These are phyloP conservation scores for Lotmaria passim DNA, from an alignment of 208 protist genomes.

Conservation along the genomic window DNA sequence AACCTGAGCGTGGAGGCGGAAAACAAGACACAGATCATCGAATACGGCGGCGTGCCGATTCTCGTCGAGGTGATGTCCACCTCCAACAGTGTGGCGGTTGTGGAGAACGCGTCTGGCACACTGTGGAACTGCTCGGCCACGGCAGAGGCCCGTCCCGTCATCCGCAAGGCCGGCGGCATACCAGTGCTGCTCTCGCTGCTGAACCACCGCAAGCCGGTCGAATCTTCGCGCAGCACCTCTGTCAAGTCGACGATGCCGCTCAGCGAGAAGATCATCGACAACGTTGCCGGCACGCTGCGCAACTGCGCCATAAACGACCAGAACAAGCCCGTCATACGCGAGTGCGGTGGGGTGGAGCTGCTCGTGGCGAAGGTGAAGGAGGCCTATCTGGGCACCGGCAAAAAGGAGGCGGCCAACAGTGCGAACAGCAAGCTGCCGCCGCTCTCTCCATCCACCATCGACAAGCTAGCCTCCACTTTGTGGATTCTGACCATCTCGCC, in stretches of 20 bases:
- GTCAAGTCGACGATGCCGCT: constrained; percentile 27
- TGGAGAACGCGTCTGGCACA: constrained; percentile 92
- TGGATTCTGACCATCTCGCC: constrained; percentile 92
- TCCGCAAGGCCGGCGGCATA: constrained; percentile 87
- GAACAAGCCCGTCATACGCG: constrained; percentile 88
- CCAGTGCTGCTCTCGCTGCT: constrained; percentile 81
- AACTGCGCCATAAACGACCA: constrained; percentile 95
- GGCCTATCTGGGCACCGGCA: constrained; percentile 32
- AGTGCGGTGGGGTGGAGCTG: constrained; percentile 85
- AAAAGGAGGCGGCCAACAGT: neutral
- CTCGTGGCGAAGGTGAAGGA: constrained; percentile 71
- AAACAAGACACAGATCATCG: constrained; percentile 90
- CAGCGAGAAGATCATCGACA: constrained; percentile 90
- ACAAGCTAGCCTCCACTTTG: constrained; percentile 90
- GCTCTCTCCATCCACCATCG: constrained; percentile 64
- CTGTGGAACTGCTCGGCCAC: constrained; percentile 93
- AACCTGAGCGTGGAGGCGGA: constrained; percentile 93
- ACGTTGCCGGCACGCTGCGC: constrained; percentile 87
- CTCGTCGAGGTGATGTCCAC: constrained; percentile 76
- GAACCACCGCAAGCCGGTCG: constrained; percentile 43
- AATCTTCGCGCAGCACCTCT: constrained; percentile 4
- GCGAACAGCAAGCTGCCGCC: neutral
- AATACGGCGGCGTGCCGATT: constrained; percentile 87
- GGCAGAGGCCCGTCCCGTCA: constrained; percentile 77
- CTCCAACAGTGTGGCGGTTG: constrained; percentile 71